Percentiles rank a stretch among this genome's conserved stretches.
Conservation (phyloP, 2,329 filamentous ascomycete genomes). For the Penicillium sp. region DNA sequence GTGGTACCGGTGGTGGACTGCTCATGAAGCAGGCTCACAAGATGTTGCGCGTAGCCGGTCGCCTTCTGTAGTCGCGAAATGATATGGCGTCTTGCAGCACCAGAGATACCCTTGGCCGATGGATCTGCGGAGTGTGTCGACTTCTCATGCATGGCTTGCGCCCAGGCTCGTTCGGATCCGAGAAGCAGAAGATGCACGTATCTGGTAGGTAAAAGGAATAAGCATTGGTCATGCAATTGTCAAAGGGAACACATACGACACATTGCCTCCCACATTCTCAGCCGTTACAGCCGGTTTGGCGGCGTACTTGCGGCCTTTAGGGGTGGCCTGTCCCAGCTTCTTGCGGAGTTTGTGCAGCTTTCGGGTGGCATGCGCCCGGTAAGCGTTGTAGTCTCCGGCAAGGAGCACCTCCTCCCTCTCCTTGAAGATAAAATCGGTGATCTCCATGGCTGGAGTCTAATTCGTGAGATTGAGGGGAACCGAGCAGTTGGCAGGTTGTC, state of each 20-base stretch:
- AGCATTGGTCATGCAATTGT: conserved; percentile 9
- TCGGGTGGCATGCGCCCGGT: conserved; percentile 76
- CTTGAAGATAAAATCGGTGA: conserved; percentile 79
- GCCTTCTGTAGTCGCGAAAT: conserved; percentile 85
- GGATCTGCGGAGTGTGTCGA: conserved; percentile 75
- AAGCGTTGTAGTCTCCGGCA: conserved; percentile 84
- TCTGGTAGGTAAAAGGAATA: conserved; percentile 47
- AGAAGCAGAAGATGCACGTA: conserved; percentile 79
- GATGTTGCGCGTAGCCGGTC: conserved; percentile 65
- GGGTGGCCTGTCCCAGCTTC: conserved; percentile 80
- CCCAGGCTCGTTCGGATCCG: conserved; percentile 88
- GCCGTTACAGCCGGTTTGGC: conserved; percentile 70
- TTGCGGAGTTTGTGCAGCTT: conserved; percentile 80
- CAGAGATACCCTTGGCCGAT: conserved; percentile 69
- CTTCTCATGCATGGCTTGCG: conserved; percentile 94
- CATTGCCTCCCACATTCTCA: conserved; percentile 71
- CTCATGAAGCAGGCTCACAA: conserved; percentile 68
- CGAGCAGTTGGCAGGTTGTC: conserved; percentile 16
- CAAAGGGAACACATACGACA: conserved; percentile 62
- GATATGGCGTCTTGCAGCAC: conserved; percentile 82
- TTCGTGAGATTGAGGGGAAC: conserved; percentile 9
- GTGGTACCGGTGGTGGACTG: conserved; percentile 64
- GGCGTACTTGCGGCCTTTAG: conserved; percentile 82
- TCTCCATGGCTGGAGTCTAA: conserved; percentile 66
- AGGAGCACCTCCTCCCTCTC: conserved; percentile 81